A percentile compares a stretch with the other conserved stretches of the same genome.
Conservation (phyloP, 73 alveolate species). For the Paramecium pentaurelia region DNA sequence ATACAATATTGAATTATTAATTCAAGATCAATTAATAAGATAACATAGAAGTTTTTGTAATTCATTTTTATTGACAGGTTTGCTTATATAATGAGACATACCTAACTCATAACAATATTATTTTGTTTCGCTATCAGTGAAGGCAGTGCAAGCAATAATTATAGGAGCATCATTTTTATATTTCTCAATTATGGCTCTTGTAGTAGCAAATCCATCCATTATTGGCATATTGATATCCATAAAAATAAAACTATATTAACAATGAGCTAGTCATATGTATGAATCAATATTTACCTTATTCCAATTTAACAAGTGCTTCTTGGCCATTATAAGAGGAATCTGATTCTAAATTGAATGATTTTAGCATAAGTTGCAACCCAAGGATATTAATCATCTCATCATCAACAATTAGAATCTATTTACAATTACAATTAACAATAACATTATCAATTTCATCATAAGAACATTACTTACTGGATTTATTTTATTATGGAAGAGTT, state of each 20-base stretch:
- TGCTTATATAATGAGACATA: background rate
- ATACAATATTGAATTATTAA: background rate
- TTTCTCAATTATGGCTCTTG: slow-evolving; percentile 13
- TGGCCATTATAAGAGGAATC: slow-evolving; percentile 32
- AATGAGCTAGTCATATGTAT: background rate
- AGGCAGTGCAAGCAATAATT: slow-evolving; percentile 32
- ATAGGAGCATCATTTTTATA: background rate
- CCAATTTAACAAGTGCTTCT: background rate
- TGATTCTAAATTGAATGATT: background rate
- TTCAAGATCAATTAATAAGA: background rate
- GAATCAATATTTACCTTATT: background rate
- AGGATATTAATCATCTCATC: slow-evolving; percentile 25
- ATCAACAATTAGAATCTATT: background rate
- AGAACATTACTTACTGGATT: background rate
- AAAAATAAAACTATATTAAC: background rate
- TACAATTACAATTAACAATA: background rate
- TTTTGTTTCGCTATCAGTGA: slow-evolving; percentile 44
- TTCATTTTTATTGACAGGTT: slow-evolving; percentile 38
- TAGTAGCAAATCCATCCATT: slow-evolving; percentile 56
- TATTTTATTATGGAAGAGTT: background rate
- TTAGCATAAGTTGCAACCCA: background rate
- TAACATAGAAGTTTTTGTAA: background rate
- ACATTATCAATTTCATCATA: background rate
- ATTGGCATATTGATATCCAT: slow-evolving; percentile 63
- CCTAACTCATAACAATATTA: slow-evolving; percentile 1